Evolutionary conservation across 768 basidiomycete species (phyloP).

Genomic region (Tylopilus subfusipes): DNA sequence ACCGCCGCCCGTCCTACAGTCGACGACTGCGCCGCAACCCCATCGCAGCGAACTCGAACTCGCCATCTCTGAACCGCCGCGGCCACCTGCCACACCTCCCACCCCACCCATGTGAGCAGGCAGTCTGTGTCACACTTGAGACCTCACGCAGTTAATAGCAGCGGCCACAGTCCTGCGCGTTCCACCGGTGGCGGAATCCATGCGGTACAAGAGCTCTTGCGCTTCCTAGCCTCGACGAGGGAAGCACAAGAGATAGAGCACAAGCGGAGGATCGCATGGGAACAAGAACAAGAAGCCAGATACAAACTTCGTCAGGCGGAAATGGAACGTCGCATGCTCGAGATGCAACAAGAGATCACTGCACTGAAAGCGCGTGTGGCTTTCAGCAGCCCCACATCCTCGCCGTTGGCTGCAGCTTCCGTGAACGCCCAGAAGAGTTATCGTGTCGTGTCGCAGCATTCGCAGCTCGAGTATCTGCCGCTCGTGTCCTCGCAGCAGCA

Average conservation of each 20-base stretch:
- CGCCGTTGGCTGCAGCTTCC: conserved; percentile 1
- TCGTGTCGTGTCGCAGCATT: conserved; percentile 1
- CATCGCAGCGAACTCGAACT: conserved; percentile 65
- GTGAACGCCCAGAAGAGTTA: not conserved
- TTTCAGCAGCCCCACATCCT: conserved; percentile 15
- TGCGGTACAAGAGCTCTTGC: conserved; percentile 58
- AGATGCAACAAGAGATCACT: conserved; percentile 53
- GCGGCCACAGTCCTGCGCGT: conserved; percentile 11
- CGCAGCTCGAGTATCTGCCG: conserved; percentile 7
- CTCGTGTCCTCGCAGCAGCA: conserved; percentile 20
- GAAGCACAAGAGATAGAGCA: conserved; percentile 61
- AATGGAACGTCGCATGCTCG: conserved; percentile 52
- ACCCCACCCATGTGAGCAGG: conserved; percentile 38
- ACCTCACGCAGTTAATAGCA: conserved; percentile 2
- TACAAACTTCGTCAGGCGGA: conserved; percentile 52
- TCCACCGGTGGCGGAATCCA: conserved; percentile 34
- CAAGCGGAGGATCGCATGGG: conserved; percentile 61
- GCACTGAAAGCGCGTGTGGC: conserved; percentile 41
- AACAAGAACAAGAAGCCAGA: conserved; percentile 65
- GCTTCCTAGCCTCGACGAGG: conserved; percentile 52
- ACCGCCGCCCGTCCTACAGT: conserved; percentile 27
- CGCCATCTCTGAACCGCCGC: conserved; percentile 47
- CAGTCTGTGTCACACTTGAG: not conserved
- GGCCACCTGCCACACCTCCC: conserved; percentile 25
- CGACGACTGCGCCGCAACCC: conserved; percentile 33